phyloP scores from a whole-genome alignment of 306 rosid species.

The Calophaca sinica region DNA sequence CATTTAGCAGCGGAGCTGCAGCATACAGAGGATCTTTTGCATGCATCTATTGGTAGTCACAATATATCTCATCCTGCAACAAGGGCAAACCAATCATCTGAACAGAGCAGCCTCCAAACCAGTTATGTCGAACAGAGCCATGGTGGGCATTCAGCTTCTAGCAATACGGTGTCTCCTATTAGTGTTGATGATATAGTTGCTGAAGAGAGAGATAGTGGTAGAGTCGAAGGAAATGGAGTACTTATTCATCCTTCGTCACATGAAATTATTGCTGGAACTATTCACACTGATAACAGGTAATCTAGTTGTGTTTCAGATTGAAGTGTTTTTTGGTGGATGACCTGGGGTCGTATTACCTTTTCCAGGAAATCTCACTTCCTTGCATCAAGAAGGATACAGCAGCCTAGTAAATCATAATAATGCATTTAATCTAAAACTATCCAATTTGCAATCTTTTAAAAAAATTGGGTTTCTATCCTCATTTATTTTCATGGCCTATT shows the following conservation, averaged over 20 bases:
- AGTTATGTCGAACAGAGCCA: slow-evolving; percentile 52
- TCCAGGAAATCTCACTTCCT: background rate
- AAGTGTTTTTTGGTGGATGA: slow-evolving; percentile 36
- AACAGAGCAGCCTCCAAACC: slow-evolving; percentile 50
- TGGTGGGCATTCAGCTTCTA: slow-evolving; percentile 48
- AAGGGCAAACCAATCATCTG: slow-evolving; percentile 64
- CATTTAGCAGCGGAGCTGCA: slow-evolving; percentile 74
- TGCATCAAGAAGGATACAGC: slow-evolving; percentile 28
- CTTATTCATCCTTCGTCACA: slow-evolving; percentile 54
- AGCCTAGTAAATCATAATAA: slow-evolving; percentile 13
- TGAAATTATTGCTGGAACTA: slow-evolving; percentile 43
- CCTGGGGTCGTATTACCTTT: slow-evolving; percentile 10
- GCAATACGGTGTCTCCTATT: slow-evolving; percentile 42
- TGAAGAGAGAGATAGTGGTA: slow-evolving; percentile 54
- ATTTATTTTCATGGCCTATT: background rate
- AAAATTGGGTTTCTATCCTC: background rate
- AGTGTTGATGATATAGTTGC: slow-evolving; percentile 62
- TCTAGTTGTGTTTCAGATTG: slow-evolving; percentile 3
- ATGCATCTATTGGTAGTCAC: slow-evolving; percentile 52
- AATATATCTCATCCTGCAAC: slow-evolving; percentile 57
- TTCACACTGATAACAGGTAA: slow-evolving; percentile 61
- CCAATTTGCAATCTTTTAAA: background rate
- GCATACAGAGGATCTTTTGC: slow-evolving; percentile 56
- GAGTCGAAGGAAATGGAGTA: slow-evolving; percentile 76
- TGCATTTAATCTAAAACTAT: slow-evolving; percentile 3